Percentiles rank a stretch among this genome's conserved stretches.
These are phyloP conservation scores for Mucor piriformis DNA, from an alignment of 371 early-diverging fungal genomes.

Conservation along the genomic window DNA sequence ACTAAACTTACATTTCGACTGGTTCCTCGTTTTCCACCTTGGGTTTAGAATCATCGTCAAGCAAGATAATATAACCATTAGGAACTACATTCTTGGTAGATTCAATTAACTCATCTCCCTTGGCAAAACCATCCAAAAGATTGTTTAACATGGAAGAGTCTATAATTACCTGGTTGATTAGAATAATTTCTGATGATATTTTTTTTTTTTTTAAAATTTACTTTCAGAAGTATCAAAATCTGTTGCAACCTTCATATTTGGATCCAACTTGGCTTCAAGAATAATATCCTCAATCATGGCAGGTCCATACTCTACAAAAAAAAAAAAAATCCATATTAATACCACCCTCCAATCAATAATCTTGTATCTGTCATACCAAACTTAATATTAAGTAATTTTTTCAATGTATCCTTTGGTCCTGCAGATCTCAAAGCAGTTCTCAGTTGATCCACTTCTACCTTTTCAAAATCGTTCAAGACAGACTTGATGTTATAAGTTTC, in stretches of 20 bases:
- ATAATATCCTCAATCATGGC: conserved; percentile 88
- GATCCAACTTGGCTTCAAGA: conserved; percentile 68
- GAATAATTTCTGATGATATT: not conserved
- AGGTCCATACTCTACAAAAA: conserved; percentile 76
- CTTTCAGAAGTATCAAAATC: conserved; percentile 60
- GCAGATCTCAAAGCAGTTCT: conserved; percentile 56
- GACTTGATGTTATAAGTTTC: conserved; percentile 68
- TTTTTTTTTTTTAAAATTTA: conserved; percentile 9
- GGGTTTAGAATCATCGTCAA: conserved; percentile 50
- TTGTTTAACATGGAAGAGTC: conserved; percentile 37
- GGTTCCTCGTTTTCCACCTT: conserved; percentile 44
- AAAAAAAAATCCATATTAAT: no score
- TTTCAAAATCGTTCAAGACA: conserved; percentile 61
- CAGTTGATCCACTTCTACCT: conserved; percentile 62
- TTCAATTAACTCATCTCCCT: conserved; percentile 62
- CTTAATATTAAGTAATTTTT: conserved; percentile 74
- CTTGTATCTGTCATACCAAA: no score
- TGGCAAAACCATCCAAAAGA: conserved; percentile 47
- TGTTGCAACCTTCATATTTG: conserved; percentile 60
- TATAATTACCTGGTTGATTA: not conserved
- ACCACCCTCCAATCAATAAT: no score
- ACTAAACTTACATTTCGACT: conserved; percentile 59
- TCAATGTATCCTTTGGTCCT: conserved; percentile 75
- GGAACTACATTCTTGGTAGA: conserved; percentile 45
- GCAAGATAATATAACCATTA: conserved; percentile 65